A percentile compares a stretch with the other conserved stretches of the same genome.
phyloP scores from a whole-genome alignment of 192 early-diverging fungal species.

The Coemansia sp. region DNA sequence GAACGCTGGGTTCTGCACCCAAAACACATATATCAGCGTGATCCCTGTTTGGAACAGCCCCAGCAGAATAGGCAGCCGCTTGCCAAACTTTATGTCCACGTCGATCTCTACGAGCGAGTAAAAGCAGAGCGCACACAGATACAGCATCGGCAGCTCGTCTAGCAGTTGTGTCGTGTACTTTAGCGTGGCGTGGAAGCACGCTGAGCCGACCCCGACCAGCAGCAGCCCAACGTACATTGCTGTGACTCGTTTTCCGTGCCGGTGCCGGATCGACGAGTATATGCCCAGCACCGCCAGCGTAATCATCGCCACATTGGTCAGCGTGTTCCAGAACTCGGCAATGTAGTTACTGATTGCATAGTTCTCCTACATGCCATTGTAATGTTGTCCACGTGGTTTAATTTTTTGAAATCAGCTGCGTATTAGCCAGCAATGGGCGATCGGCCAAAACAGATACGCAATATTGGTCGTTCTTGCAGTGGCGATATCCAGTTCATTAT shows the following conservation, averaged over 20 bases:
- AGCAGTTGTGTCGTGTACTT: slow-evolving; percentile 66
- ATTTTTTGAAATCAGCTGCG: neutral
- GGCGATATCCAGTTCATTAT: neutral
- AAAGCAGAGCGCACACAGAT: slow-evolving; percentile 47
- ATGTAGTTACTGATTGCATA: slow-evolving; percentile 64
- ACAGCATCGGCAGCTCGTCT: slow-evolving; percentile 78
- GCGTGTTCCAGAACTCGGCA: slow-evolving; percentile 73
- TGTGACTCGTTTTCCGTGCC: slow-evolving; percentile 53
- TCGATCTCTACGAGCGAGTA: slow-evolving; percentile 53
- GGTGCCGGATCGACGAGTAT: slow-evolving; percentile 48
- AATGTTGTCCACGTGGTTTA: neutral
- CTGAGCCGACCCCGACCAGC: slow-evolving; percentile 64
- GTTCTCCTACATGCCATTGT: slow-evolving; percentile 56
- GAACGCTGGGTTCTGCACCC: slow-evolving; percentile 63
- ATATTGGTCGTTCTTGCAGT: neutral
- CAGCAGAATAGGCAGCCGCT: slow-evolving; percentile 43
- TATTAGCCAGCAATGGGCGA: neutral
- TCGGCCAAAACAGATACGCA: neutral
- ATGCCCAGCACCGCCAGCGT: slow-evolving; percentile 58
- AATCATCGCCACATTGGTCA: slow-evolving; percentile 55
- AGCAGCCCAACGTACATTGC: slow-evolving; percentile 56
- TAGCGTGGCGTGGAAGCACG: slow-evolving; percentile 72
- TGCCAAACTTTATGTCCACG: slow-evolving; percentile 27
- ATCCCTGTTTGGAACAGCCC: slow-evolving; percentile 46
- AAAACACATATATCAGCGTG: slow-evolving; percentile 59